Conservation (phyloP, 179 eudicot species). For the Silene coronaria region DNA sequence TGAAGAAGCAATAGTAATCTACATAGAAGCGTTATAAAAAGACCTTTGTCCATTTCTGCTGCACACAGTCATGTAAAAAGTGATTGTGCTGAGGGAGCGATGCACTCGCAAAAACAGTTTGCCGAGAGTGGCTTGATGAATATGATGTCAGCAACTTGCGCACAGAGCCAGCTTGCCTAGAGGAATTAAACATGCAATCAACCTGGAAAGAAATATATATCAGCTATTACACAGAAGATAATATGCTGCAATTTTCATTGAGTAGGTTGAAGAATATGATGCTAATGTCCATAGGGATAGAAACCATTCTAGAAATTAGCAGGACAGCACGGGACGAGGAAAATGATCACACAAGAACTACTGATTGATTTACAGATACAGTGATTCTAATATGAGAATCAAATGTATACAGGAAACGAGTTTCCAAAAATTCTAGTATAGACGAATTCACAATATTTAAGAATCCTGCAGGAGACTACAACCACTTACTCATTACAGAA, state of each 20-base stretch:
- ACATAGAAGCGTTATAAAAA: conserved; percentile 13
- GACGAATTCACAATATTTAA: background rate
- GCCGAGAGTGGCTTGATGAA: conserved; percentile 59
- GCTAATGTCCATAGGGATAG: background rate
- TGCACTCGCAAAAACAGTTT: conserved; percentile 95
- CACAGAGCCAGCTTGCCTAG: conserved; percentile 62
- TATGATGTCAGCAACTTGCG: conserved; percentile 65
- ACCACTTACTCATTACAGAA: background rate
- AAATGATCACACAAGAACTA: background rate
- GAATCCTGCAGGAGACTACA: background rate
- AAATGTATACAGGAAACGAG: background rate
- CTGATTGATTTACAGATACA: background rate
- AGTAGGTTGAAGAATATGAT: background rate
- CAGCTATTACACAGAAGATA: conserved; percentile 11
- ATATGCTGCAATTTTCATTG: background rate
- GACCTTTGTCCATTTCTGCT: conserved; percentile 98
- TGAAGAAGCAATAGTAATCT: background rate
- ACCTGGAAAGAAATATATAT: conserved; percentile 41
- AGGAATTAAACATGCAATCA: conserved; percentile 79
- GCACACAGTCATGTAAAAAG: conserved; percentile 72
- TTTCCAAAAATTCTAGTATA: background rate
- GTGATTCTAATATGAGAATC: background rate
- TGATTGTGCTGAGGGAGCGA: conserved; percentile 87
- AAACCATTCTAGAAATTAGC: background rate
- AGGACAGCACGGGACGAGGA: background rate